Evolutionary conservation across 495 filamentous ascomycete genomes (phyloP).

Genomic region (Halenospora varia): DNA sequence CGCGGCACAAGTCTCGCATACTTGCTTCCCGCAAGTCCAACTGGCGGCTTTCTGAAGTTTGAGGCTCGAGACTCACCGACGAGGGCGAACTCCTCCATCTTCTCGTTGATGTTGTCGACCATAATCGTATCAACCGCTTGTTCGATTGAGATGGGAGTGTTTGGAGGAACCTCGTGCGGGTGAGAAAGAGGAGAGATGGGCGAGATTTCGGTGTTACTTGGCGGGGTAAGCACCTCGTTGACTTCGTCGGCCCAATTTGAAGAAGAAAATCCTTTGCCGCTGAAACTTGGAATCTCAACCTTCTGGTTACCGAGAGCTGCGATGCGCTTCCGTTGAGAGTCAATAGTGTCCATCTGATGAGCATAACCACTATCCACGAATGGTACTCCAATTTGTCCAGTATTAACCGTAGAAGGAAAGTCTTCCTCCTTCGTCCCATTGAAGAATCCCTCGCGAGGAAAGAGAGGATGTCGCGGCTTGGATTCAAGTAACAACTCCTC

Average conservation of each 20-base stretch:
- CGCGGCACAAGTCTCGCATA: background rate
- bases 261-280: background rate
- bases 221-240: slow-evolving; percentile 4
- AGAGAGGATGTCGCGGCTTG: background rate
- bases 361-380: background rate
- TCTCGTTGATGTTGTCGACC: background rate
- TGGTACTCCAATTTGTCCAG: background rate
- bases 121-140: background rate
- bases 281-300: slow-evolving; percentile 15
- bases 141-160: background rate
- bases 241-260: slow-evolving; percentile 23
- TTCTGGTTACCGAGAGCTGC: slow-evolving; percentile 7
- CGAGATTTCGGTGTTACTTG: background rate
- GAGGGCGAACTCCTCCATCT: background rate
- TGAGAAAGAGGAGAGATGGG: background rate
- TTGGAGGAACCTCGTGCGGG: background rate
- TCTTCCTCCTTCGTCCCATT: background rate
- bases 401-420: background rate
- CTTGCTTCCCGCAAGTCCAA: background rate
- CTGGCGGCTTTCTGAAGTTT: background rate
- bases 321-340: slow-evolving; percentile 1
- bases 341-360: background rate
- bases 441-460: background rate
- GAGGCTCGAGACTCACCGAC: no score
- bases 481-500: slow-evolving; percentile 9